Evolutionary conservation across 495 filamentous ascomycete species (phyloP), one percentile per base, ranked within the genome.

Genomic region (Aspergillus avenaceus): DNA sequence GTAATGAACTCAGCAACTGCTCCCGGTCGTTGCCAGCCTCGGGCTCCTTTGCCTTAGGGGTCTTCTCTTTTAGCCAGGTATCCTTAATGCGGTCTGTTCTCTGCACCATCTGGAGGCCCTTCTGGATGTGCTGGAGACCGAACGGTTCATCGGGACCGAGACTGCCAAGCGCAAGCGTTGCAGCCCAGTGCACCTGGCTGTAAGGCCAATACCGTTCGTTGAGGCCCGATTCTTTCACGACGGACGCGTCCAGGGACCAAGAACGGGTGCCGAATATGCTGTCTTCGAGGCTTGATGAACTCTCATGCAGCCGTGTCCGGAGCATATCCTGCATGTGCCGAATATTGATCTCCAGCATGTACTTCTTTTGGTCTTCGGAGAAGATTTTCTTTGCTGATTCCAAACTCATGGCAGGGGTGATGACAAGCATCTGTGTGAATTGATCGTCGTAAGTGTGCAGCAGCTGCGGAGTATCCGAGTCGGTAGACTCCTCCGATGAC

Each of bases 291-390:
- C 61, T 52, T 1, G 61, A 64, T 11, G 65, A 52, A 29, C 62
- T 58, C 32, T 72, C 62, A 36, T 66, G 59, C 3, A 79, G 64
- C 11, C 72, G 66, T 28, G 65, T 69, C 14, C 69, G 71, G 32
- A 85, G 63, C 82, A 90, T 86, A 50, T 80, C 78, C 51, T 82
- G 77, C 5, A 91, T 62, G 65, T 90, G 84, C 2, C 86, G 77
- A 22, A 86, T 71, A 58, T 91, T 90, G 41, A 88, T 84, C 19
- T 75, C 72, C 48, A 73, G 59, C 9, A 76, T 84, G 28, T 81
- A 73, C 34, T 69, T 67, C 50, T 67, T 75, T 43, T 72, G 71
- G 38, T 76, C 67, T 42, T 71, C 64, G 6, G 57, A 44, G 41
- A 81, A 72, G 14, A 56, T 55, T n/a, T 59, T 64, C 36, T 73